Percentiles rank a stretch among this genome's conserved stretches.
These are phyloP conservation scores for Amylostereum areolatum DNA, from an alignment of 1,284 basidiomycete genomes.

Conservation along the genomic window DNA sequence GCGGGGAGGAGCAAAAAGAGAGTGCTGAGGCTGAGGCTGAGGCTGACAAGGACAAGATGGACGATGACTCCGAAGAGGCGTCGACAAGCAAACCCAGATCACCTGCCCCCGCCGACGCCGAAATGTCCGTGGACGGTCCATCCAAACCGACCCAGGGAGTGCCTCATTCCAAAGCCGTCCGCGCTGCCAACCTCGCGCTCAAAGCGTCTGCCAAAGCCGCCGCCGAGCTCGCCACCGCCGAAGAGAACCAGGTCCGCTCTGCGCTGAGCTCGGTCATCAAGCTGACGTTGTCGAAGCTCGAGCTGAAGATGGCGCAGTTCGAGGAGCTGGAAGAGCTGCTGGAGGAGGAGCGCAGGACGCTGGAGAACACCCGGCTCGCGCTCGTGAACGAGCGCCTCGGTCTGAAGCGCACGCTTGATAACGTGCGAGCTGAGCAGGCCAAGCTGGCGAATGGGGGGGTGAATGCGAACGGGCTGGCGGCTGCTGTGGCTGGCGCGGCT, in stretches of 20 bases:
- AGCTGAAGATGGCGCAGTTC: slow-evolving; percentile 89
- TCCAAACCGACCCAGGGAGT: slow-evolving; percentile 34
- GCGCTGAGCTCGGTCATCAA: slow-evolving; percentile 86
- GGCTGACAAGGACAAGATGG: slow-evolving; percentile 26
- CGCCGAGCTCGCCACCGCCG: slow-evolving; percentile 74
- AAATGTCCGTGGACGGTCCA: slow-evolving; percentile 38
- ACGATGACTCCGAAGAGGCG: slow-evolving; percentile 23
- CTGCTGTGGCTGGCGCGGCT: slow-evolving; percentile 11
- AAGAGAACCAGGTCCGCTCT: slow-evolving; percentile 77
- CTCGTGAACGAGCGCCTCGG: slow-evolving; percentile 62
- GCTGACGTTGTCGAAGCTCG: slow-evolving; percentile 88
- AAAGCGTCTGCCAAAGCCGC: slow-evolving; percentile 89
- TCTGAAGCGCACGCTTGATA: slow-evolving; percentile 61
- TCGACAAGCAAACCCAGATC: slow-evolving; percentile 15
- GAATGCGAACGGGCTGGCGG: slow-evolving; percentile 13
- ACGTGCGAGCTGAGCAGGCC: slow-evolving; percentile 54
- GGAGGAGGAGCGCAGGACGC: slow-evolving; percentile 74
- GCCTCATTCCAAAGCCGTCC: slow-evolving; percentile 72
- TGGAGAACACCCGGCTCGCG: slow-evolving; percentile 68
- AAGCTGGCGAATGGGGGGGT: slow-evolving; percentile 29
- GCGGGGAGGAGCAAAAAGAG: slow-evolving; percentile 24
- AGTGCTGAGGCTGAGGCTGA: slow-evolving; percentile 21
- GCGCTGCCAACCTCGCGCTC: slow-evolving; percentile 81
- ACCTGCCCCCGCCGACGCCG: slow-evolving; percentile 23
- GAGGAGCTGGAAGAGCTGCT: slow-evolving; percentile 86